Evolutionary conservation across 345 rosid species (phyloP).

Genomic region (Anastatica hierochuntica): DNA sequence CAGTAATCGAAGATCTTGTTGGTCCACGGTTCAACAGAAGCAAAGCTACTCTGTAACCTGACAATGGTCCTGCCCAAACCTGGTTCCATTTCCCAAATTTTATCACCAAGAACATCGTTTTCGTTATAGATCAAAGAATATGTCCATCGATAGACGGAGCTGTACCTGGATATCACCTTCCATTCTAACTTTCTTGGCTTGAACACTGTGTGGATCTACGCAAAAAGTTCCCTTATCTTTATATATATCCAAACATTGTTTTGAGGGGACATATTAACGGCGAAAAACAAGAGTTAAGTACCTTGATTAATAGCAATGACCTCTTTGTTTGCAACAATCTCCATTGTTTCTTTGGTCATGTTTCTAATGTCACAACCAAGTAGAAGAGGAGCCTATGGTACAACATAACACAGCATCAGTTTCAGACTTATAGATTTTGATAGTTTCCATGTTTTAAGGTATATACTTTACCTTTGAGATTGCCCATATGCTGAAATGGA

Average conservation of each 20-base stretch:
- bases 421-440: neutral
- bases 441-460: neutral
- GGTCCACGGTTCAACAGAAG: conserved; percentile 55
- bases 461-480: conserved; percentile 90
- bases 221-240: neutral
- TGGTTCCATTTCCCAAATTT: too few relatives aligned
- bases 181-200: conserved; percentile 63
- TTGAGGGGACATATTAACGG: neutral
- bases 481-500: conserved; percentile 91
- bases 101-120: conserved; percentile 17
- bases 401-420: neutral
- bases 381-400: conserved; percentile 56
- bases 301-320: conserved; percentile 87
- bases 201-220: conserved; percentile 65
- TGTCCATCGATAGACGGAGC: neutral
- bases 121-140: neutral
- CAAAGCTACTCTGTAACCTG: conserved; percentile 43
- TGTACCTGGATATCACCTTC: conserved; percentile 60
- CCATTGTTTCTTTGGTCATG: conserved; percentile 46
- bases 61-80: conserved; percentile 77
- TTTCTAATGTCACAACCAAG: conserved; percentile 76
- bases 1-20: conserved; percentile 31
- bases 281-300: neutral
- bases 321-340: conserved; percentile 56
- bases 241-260: neutral